Evolutionary conservation across 768 basidiomycete species (phyloP).

Genomic region (Leccinum longicurvipes): DNA sequence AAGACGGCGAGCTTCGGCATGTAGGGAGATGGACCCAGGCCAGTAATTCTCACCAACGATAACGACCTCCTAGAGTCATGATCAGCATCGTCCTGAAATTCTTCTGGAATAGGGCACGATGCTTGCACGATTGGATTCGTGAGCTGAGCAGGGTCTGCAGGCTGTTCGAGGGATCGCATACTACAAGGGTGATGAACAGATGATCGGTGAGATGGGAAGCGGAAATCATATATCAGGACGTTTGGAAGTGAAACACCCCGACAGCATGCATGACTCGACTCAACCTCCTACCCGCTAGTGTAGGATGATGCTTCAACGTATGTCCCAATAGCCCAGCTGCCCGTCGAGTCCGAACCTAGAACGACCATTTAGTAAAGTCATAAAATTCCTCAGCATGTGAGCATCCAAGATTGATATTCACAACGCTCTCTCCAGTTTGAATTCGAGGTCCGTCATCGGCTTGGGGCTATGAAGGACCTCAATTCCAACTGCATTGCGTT

Average conservation of each 20-base stretch:
- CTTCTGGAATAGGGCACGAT: background rate
- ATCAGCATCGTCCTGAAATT: background rate
- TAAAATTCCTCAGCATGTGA: background rate
- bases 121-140: background rate
- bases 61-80: background rate
- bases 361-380: background rate
- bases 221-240: background rate
- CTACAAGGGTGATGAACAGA: too few species aligned
- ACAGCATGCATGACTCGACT: too few species aligned
- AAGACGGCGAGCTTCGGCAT: background rate
- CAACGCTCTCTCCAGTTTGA: background rate
- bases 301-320: background rate
- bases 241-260: background rate
- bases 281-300: too few species aligned
- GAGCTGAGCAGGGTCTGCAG: background rate
- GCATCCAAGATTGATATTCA: background rate
- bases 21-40: too few species aligned
- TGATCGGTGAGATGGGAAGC: background rate
- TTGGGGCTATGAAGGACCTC: background rate
- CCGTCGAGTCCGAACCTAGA: background rate
- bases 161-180: background rate
- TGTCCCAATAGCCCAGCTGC: background rate
- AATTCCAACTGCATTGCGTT: background rate
- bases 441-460: background rate
- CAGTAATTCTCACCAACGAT: background rate